Evolutionary conservation across 192 early-diverging fungal genomes (phyloP).

Genomic region (Podila minutissima): DNA sequence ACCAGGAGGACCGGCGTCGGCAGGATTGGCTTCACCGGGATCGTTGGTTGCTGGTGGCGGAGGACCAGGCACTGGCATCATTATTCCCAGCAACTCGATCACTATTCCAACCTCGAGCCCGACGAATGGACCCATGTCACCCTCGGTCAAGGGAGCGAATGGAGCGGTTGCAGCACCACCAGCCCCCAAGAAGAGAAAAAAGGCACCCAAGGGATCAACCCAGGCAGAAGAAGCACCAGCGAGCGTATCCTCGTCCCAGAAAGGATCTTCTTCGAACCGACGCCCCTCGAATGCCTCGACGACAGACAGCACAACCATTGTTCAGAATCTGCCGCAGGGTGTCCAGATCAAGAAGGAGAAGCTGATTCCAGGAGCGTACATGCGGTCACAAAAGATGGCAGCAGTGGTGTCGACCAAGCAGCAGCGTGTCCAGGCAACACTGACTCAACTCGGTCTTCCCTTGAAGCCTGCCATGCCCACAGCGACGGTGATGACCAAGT

Average conservation of each 20-base stretch:
- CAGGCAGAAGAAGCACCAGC: constrained; percentile 19
- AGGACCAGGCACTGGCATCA: constrained; percentile 43
- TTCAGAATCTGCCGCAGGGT: constrained; percentile 3
- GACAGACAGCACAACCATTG: constrained; percentile 3
- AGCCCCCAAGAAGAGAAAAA: constrained; percentile 37
- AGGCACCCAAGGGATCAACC: constrained; percentile 40
- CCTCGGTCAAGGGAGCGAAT: constrained; percentile 4
- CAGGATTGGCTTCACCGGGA: constrained; percentile 27
- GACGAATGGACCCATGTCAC: constrained; percentile 10
- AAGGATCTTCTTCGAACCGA: constrained; percentile 36
- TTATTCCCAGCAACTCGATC: constrained; percentile 53
- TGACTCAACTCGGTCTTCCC: constrained; percentile 25
- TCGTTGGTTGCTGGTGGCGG: constrained; percentile 23
- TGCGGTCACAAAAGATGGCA: constrained; percentile 69
- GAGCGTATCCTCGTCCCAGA: constrained; percentile 1
- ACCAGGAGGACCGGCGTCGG: constrained; percentile 37
- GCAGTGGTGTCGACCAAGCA: constrained; percentile 59
- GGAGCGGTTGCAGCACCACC: constrained; percentile 5
- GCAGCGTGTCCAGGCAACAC: constrained; percentile 26
- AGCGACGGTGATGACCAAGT: constrained; percentile 79
- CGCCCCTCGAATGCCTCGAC: constrained; percentile 32
- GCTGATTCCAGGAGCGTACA: constrained; percentile 68
- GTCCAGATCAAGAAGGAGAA: constrained; percentile 60
- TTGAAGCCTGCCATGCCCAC: constrained; percentile 88
- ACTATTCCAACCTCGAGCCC: constrained; percentile 38